A percentile compares a stretch with the other conserved stretches of the same genome.
phyloP scores from a whole-genome alignment of 1,139 yeast genomes.

The Scheffersomyces quercinus region DNA sequence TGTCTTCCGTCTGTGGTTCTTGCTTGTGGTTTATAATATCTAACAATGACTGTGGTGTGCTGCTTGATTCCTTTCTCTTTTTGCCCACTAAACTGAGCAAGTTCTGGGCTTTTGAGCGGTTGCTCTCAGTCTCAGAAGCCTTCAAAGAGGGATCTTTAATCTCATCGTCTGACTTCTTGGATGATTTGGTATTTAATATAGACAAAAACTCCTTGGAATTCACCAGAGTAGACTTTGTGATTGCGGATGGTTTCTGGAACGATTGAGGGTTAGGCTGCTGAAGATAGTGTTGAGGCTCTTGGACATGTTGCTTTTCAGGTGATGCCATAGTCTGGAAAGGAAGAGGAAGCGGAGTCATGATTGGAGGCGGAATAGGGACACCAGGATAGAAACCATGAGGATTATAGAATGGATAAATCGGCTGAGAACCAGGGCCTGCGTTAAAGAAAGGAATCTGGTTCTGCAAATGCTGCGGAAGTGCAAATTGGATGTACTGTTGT shows the following conservation, averaged over 20 bases:
- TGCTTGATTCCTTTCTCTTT: conserved; percentile 9
- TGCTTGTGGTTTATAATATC: conserved; percentile 2
- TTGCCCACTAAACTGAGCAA: conserved; percentile 33
- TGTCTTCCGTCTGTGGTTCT: conserved; percentile 5
- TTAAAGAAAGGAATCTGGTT: conserved; percentile 28
- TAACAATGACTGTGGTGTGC: background rate
- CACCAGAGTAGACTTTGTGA: conserved; percentile 34
- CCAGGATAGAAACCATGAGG: conserved; percentile 9
- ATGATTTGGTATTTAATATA: conserved; percentile 37
- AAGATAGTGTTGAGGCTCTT: conserved; percentile 1
- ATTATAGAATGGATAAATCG: conserved; percentile 13
- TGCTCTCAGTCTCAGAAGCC: conserved; percentile 22
- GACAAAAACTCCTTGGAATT: conserved; percentile 56
- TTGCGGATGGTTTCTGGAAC: conserved; percentile 40
- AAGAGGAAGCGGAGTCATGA: conserved; percentile 3
- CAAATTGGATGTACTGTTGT: conserved; percentile 20
- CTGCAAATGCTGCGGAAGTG: conserved; percentile 33
- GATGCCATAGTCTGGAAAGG: conserved; percentile 2
- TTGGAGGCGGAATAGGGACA: conserved; percentile 4
- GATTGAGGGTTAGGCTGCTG: conserved; percentile 46
- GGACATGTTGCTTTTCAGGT: conserved; percentile 5
- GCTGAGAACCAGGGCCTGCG: conserved; percentile 12
- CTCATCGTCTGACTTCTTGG: conserved; percentile 12
- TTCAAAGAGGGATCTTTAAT: conserved; percentile 10
- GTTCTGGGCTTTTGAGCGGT: conserved; percentile 39